phyloP scores from a whole-genome alignment of 1,284 basidiomycete species.

The Ganoderma boninense region DNA sequence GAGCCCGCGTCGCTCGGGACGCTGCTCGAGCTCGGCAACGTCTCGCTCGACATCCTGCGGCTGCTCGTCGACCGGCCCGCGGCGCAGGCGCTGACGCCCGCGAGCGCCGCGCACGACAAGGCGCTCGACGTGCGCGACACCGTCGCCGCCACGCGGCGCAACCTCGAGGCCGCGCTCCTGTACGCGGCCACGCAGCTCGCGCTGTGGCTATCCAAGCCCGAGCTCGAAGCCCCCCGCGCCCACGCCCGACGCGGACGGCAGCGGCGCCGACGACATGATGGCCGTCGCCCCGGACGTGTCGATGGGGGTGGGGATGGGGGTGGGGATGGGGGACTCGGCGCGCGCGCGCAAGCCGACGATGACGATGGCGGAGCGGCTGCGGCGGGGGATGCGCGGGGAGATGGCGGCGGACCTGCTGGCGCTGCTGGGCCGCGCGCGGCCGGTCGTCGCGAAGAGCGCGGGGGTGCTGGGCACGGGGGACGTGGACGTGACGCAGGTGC shows the following conservation, averaged over 20 bases:
- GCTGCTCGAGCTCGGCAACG: conserved; percentile 77
- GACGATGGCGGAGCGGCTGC: conserved; percentile 67
- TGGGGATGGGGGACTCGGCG: conserved; percentile 34
- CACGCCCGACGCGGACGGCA: conserved; percentile 49
- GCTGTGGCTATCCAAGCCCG: conserved; percentile 76
- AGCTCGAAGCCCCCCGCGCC: conserved; percentile 53
- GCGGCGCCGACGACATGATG: conserved; percentile 45
- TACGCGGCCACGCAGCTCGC: conserved; percentile 82
- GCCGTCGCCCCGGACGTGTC: conserved; percentile 14
- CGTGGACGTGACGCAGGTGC: conserved; percentile 64
- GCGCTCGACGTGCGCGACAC: conserved; percentile 67
- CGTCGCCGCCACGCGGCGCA: conserved; percentile 60
- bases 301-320: background rate
- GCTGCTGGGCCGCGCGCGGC: conserved; percentile 70
- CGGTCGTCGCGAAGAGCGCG: conserved; percentile 64
- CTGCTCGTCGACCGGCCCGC: conserved; percentile 65
- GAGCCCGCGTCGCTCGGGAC: conserved; percentile 85
- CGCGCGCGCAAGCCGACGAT: conserved; percentile 54
- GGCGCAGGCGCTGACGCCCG: conserved; percentile 56
- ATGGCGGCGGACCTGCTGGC: conserved; percentile 77
- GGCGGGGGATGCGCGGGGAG: conserved; percentile 80
- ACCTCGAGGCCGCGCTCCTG: conserved; percentile 76
- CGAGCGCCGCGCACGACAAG: conserved; percentile 49
- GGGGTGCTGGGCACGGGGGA: conserved; percentile 49
- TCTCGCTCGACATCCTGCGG: conserved; percentile 72